phyloP scores from a whole-genome alignment of 2,329 filamentous ascomycete genomes.

The Fusarium verrucosum region DNA sequence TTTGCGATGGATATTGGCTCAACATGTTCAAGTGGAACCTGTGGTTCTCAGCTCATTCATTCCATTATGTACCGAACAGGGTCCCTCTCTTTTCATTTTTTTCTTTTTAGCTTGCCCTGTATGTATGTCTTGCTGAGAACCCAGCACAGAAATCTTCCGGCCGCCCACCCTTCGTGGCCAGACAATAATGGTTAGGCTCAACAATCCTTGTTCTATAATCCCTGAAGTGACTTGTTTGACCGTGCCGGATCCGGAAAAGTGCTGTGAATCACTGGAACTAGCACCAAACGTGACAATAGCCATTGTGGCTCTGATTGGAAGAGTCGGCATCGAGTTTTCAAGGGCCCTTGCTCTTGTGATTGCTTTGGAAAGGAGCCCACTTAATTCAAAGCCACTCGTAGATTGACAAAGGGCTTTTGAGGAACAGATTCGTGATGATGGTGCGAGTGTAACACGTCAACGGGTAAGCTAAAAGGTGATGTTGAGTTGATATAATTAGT shows the following conservation, averaged over 20 bases:
- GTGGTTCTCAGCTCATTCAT: constrained; percentile 25
- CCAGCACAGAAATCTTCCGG: constrained; percentile 29
- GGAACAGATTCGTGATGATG: background rate
- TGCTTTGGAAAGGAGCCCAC: constrained; percentile 18
- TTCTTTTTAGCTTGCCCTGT: constrained; percentile 16
- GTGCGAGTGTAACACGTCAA: background rate
- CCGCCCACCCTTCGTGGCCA: constrained; percentile 14
- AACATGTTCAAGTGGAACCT: background rate
- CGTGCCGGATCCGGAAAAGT: constrained; percentile 33
- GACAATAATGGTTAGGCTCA: constrained; percentile 18
- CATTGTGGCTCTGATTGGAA: constrained; percentile 35
- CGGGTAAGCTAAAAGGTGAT: background rate
- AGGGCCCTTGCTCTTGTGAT: constrained; percentile 28
- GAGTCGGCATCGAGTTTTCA: constrained; percentile 14
- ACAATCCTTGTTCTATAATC: constrained; percentile 8
- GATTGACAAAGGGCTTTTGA: constrained; percentile 13
- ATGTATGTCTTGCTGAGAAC: constrained; percentile 13
- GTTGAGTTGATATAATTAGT: background rate
- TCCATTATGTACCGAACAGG: constrained; percentile 3
- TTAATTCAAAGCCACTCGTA: constrained; percentile 33
- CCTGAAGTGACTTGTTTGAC: constrained; percentile 29
- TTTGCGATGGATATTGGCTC: background rate
- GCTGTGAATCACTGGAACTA: constrained; percentile 26
- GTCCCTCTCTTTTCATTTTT: constrained; percentile 22
- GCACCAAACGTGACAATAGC: constrained; percentile 14